These are phyloP conservation scores for Cystofilobasidium capitatum DNA, from an alignment of 768 basidiomycete species.

Conservation along the genomic window DNA sequence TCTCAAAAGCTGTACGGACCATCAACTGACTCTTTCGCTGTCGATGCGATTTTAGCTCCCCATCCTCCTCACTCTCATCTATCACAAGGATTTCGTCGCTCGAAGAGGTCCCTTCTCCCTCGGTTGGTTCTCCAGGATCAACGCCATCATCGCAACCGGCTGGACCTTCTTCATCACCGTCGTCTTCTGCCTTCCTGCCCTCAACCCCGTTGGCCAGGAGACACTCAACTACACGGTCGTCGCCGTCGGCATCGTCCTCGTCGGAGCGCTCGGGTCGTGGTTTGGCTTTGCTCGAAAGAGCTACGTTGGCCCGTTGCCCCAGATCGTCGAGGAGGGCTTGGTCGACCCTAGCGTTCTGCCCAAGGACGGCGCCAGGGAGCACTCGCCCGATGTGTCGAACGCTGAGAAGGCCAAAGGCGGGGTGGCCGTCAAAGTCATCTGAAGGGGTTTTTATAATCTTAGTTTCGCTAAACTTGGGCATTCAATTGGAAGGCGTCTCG, in stretches of 20 bases:
- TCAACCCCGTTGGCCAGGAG: slow-evolving; percentile 44
- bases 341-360: neutral
- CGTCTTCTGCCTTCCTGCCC: slow-evolving; percentile 53
- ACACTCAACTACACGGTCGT: slow-evolving; percentile 68
- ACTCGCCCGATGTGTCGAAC: neutral
- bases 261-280: slow-evolving; percentile 62
- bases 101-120: slow-evolving; percentile 62
- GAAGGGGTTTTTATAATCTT: neutral
- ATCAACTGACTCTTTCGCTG: too few species aligned
- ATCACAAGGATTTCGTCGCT: slow-evolving; percentile 48
- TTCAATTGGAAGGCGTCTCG: neutral
- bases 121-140: slow-evolving; percentile 50
- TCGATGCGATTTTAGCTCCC: slow-evolving; percentile 67
- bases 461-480: neutral
- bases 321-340: neutral
- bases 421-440: neutral
- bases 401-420: neutral
- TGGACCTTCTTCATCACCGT: slow-evolving; percentile 69
- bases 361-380: neutral
- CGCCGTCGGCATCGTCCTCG: slow-evolving; percentile 61
- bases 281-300: slow-evolving; percentile 58
- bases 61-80: slow-evolving; percentile 57
- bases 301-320: slow-evolving; percentile 52
- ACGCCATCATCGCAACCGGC: slow-evolving; percentile 42
- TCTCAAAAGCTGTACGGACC: too few species aligned